These are phyloP conservation scores for Mortierella hygrophila DNA, from an alignment of 192 early-diverging fungal genomes.

Conservation along the genomic window DNA sequence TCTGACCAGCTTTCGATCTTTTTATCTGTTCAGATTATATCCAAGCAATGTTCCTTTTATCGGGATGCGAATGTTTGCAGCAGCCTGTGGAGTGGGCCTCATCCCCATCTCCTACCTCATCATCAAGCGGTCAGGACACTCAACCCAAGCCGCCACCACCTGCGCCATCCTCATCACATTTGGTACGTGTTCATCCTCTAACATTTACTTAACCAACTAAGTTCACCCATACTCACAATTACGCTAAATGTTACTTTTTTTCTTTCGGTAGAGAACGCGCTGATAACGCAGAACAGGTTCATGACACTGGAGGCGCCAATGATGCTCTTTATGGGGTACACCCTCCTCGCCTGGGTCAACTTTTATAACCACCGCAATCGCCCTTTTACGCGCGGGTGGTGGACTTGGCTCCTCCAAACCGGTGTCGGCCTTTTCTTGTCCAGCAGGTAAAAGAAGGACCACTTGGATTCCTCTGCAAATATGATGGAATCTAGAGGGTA, in stretches of 20 bases:
- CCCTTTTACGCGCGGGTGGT: conserved; percentile 87
- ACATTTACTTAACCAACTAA: no score
- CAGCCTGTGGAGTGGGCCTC: conserved; percentile 78
- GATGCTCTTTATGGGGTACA: conserved; percentile 84
- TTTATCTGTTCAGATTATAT: not conserved
- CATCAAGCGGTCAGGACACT: conserved; percentile 82
- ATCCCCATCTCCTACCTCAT: conserved; percentile 87
- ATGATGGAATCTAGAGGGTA: not conserved
- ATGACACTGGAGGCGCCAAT: conserved; percentile 93
- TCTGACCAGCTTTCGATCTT: not conserved
- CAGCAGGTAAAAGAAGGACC: conserved; percentile 4
- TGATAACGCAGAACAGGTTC: conserved; percentile 89
- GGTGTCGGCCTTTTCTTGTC: conserved; percentile 79
- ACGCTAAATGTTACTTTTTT: not conserved
- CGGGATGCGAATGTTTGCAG: conserved; percentile 83
- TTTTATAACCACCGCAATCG: conserved; percentile 80
- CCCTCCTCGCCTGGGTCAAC: conserved; percentile 87
- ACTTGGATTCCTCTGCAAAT: not conserved
- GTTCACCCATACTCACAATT: not conserved
- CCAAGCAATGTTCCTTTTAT: conserved; percentile 85
- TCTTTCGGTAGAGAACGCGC: conserved; percentile 76
- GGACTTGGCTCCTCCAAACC: conserved; percentile 86
- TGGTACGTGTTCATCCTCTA: conserved; percentile 59
- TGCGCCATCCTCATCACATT: conserved; percentile 85
- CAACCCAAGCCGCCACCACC: conserved; percentile 76